These are phyloP conservation scores for Knufia petricola DNA, from an alignment of 2,329 filamentous ascomycete genomes.

Conservation along the genomic window DNA sequence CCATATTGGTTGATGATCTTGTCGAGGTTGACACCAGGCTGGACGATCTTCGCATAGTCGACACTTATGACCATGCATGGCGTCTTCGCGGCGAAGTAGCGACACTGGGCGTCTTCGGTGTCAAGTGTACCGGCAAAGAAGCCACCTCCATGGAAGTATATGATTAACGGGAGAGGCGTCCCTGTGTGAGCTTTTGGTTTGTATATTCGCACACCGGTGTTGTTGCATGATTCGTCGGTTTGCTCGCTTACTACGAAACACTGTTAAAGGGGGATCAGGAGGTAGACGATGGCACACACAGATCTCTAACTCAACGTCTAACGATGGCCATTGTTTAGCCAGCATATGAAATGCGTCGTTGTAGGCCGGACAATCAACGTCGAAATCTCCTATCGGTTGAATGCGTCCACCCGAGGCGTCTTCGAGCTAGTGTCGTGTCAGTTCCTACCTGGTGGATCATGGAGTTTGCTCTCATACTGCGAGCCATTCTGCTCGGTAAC, in stretches of 20 bases:
- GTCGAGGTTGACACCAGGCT: slow-evolving; percentile 15
- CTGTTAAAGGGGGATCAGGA: neutral
- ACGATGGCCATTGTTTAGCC: slow-evolving; percentile 16
- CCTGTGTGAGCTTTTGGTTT: slow-evolving; percentile 12
- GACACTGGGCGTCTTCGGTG: slow-evolving; percentile 29
- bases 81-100: slow-evolving; percentile 24
- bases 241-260: slow-evolving; percentile 14
- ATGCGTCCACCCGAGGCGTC: slow-evolving; percentile 16
- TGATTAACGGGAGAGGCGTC: slow-evolving; percentile 25
- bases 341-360: slow-evolving; percentile 15
- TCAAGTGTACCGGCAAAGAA: slow-evolving; percentile 29
- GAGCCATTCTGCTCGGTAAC: slow-evolving; percentile 18
- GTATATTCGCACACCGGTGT: slow-evolving; percentile 18
- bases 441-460: neutral
- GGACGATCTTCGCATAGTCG: slow-evolving; percentile 24
- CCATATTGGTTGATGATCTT: slow-evolving; percentile 14
- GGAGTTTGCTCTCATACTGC: slow-evolving; percentile 12
- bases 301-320: slow-evolving; percentile 14
- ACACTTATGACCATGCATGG: slow-evolving; percentile 29
- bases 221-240: slow-evolving; percentile 10
- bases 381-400: slow-evolving; percentile 16
- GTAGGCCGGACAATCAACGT: slow-evolving; percentile 15
- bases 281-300: slow-evolving; percentile 11
- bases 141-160: slow-evolving; percentile 31
- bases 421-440: slow-evolving; percentile 14